Base-by-base conservation (phyloP, 768 basidiomycete genomes). In the Cantharellus cinnabarinus region DNA sequence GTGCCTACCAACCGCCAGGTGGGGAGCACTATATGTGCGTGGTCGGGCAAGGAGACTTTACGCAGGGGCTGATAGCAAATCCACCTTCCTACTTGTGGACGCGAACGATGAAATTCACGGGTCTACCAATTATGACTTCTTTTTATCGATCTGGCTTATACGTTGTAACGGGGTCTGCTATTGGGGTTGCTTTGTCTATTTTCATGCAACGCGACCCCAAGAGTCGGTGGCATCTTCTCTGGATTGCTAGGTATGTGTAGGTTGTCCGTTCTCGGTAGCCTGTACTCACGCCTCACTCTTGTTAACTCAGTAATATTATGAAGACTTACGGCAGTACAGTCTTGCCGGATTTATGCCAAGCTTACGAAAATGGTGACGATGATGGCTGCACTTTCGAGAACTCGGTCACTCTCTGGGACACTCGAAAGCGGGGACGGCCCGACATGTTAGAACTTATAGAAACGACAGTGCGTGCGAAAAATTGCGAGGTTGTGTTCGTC, bases 61-160 rank as follows among this genome's bases (percentile, higher is more conserved):
- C 79, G 1, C 67, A 66, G 40, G 73, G 76, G 60, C 70, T 75
- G 62, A 80, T 80, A 58, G 65, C 61, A 15, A 71, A 77, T 53
- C 78, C 79, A 4, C 77, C 79, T 0, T 74, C 70, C 37, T 61
- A 75, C 58, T 65, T 82, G 40, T 82, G 78, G 78, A 48, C 44
- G 10, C 44, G 44, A 10, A 10, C 10, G 29, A 10, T 10, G 10
- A 48, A 48, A 48, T 48, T 48, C 44, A 29, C 29, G 10, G 44
- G 44, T 10, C 44, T 48, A 1, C 44, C 44, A 48, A 10, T 10
- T 1, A 48, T 48, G 44, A 10, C 10, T 29, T 10, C 10, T 48
- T 48, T 48, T 29, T 48, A 48, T 29, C 44, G 44, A 48, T 48
- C 44, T 29, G 44, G 44, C 10, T 48, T 48, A 29, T 48, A 48